These are phyloP conservation scores for Exophiala spinifera DNA, from an alignment of 2,329 filamentous ascomycete species.

Conservation along the genomic window DNA sequence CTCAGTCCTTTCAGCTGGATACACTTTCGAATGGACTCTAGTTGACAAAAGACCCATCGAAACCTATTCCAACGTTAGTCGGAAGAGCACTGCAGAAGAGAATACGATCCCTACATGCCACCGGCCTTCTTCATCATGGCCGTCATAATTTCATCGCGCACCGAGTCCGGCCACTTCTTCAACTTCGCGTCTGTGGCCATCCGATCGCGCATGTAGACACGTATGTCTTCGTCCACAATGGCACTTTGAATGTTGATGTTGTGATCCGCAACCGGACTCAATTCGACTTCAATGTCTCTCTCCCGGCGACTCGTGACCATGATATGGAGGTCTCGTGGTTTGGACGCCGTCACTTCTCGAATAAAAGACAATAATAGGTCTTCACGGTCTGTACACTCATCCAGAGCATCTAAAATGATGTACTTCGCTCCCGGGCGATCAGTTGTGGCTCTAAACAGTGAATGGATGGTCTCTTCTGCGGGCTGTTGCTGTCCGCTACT, in stretches of 20 bases:
- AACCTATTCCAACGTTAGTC: conserved; percentile 25
- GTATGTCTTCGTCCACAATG: conserved; percentile 19
- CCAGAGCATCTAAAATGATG: conserved; percentile 26
- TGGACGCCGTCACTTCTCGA: background rate
- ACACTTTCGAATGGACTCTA: conserved; percentile 29
- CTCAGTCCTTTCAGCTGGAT: conserved; percentile 18
- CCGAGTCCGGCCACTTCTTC: conserved; percentile 4
- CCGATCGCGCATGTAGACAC: conserved; percentile 15
- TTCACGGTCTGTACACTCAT: conserved; percentile 21
- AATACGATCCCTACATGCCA: conserved; percentile 21
- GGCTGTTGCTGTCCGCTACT: conserved; percentile 11
- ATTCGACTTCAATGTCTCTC: conserved; percentile 18
- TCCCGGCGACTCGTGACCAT: conserved; percentile 18
- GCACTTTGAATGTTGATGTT: conserved; percentile 12
- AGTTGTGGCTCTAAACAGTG: conserved; percentile 4
- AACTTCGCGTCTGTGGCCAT: conserved; percentile 14
- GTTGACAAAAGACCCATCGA: conserved; percentile 32
- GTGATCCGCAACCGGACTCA: conserved; percentile 1
- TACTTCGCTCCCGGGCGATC: conserved; percentile 3
- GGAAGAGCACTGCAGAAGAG: background rate
- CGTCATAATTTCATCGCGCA: conserved; percentile 12
- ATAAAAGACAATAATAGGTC: conserved; percentile 15
- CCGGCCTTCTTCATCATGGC: conserved; percentile 30
- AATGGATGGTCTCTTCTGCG: background rate
- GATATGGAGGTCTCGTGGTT: conserved; percentile 10